Conservation (phyloP, 129 eudicot genomes). For the Chrysanthemum seticuspe region DNA sequence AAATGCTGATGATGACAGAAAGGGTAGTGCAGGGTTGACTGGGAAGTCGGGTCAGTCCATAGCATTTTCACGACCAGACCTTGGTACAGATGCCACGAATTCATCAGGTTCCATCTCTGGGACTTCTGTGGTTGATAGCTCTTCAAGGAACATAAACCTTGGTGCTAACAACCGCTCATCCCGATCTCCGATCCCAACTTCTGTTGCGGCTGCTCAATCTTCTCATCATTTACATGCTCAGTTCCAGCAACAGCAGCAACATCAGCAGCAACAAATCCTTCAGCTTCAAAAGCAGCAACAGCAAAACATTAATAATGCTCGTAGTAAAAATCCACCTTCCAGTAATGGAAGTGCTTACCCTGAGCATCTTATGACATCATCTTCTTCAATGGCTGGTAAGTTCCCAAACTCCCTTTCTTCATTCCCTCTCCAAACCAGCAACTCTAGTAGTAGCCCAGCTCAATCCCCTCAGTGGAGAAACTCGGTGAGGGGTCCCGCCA, state of each 20-base stretch:
- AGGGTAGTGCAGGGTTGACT: too few relatives aligned
- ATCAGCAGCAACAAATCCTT: slow-evolving; percentile 47
- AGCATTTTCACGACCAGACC: too few relatives aligned
- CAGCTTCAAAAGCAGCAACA: slow-evolving; percentile 62
- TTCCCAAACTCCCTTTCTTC: slow-evolving; percentile 54
- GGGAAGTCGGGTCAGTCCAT: too few relatives aligned
- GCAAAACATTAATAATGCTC: slow-evolving; percentile 35
- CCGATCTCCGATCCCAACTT: slow-evolving; percentile 43
- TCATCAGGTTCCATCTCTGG: slow-evolving; percentile 38
- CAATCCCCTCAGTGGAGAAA: slow-evolving; percentile 94
- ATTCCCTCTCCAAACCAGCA: slow-evolving; percentile 62
- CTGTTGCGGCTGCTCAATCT: slow-evolving; percentile 41
- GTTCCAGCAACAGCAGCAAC: slow-evolving; percentile 52
- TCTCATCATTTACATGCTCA: slow-evolving; percentile 40
- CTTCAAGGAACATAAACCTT: slow-evolving; percentile 55
- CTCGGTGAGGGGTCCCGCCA: slow-evolving; percentile 45
- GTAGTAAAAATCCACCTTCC: slow-evolving; percentile 55
- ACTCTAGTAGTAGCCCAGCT: slow-evolving; percentile 36
- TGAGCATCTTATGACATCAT: slow-evolving; percentile 53
- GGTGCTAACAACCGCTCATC: slow-evolving; percentile 47
- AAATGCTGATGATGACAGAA: too few relatives aligned
- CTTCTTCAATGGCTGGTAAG: slow-evolving; percentile 52
- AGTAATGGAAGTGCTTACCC: slow-evolving; percentile 55
- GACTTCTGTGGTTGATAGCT: slow-evolving; percentile 56
- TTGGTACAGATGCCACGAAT: slow-evolving; percentile 40